Conservation (phyloP, 2,329 filamentous ascomycete genomes). For the Alternaria burnsii region DNA sequence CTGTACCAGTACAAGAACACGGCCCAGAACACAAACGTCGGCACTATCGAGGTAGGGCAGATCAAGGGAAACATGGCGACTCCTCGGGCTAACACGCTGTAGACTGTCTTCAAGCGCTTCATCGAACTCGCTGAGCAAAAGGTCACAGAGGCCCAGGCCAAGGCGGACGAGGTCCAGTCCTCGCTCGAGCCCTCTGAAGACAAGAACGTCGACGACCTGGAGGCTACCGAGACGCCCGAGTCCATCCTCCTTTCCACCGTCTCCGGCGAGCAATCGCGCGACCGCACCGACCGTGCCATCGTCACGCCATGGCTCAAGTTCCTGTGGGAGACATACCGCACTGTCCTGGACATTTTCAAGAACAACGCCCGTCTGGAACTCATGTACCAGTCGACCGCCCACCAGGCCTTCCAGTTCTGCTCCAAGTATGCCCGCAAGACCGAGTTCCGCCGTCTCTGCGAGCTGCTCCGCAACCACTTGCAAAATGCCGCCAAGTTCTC, state of each 20-base stretch:
- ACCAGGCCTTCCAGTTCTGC: slow-evolving; percentile 99
- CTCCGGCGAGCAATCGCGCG: slow-evolving; percentile 95
- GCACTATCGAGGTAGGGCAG: slow-evolving; percentile 83
- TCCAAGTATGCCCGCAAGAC: slow-evolving; percentile 98
- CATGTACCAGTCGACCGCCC: slow-evolving; percentile 97
- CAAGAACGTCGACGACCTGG: slow-evolving; percentile 88
- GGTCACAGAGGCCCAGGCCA: slow-evolving; percentile 93
- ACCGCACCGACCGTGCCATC: slow-evolving; percentile 96
- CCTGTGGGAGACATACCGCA: slow-evolving; percentile 98
- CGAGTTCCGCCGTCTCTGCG: slow-evolving; percentile 97
- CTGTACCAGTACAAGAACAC: slow-evolving; percentile 99
- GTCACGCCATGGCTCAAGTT: slow-evolving; percentile 99
- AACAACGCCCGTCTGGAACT: slow-evolving; percentile 98
- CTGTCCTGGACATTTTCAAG: slow-evolving; percentile 96
- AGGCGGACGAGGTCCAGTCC: slow-evolving; percentile 94
- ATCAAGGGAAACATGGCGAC: not conserved
- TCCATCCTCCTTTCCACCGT: slow-evolving; percentile 97
- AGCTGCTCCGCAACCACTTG: slow-evolving; percentile 97
- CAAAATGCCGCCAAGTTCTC: slow-evolving; percentile 99
- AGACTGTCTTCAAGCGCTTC: slow-evolving; percentile 92
- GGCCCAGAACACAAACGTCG: slow-evolving; percentile 97
- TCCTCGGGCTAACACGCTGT: slow-evolving; percentile 22
- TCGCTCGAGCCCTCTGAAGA: slow-evolving; percentile 79
- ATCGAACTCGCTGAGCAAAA: slow-evolving; percentile 97
- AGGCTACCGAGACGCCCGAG: slow-evolving; percentile 96